A percentile compares a stretch with the other conserved stretches of the same genome.
These are phyloP conservation scores for Hanseniaspora uvarum DNA, from an alignment of 1,139 yeast genomes.

Conservation along the genomic window DNA sequence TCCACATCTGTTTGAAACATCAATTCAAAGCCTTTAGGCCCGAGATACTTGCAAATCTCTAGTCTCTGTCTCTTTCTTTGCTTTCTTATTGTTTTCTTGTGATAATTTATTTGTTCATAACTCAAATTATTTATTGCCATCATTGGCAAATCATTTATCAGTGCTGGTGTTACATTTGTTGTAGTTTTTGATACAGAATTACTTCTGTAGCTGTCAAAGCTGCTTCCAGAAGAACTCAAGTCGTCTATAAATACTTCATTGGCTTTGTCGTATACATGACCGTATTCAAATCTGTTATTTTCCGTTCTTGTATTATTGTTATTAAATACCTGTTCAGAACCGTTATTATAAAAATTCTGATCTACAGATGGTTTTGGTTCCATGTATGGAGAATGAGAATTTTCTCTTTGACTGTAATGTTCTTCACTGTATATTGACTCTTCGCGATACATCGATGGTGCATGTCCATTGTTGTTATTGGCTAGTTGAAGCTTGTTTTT, in stretches of 20 bases:
- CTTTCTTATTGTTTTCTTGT: constrained; percentile 6
- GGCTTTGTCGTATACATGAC: not conserved
- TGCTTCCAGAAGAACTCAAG: not conserved
- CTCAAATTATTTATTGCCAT: not conserved
- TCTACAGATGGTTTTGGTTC: not conserved
- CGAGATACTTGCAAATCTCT: constrained; percentile 15
- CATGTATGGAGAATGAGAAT: not conserved
- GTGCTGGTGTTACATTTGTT: not conserved
- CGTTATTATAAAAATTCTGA: not conserved
- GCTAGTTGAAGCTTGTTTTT: not conserved
- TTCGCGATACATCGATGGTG: not conserved
- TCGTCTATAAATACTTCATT: not conserved
- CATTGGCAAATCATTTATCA: not conserved
- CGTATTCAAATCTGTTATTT: not conserved
- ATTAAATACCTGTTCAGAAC: not conserved
- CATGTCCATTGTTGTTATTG: not conserved
- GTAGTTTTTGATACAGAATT: not conserved
- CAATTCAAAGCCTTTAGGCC: constrained; percentile 14
- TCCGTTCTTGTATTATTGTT: not conserved
- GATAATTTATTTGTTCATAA: not conserved
- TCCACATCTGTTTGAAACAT: constrained; percentile 16
- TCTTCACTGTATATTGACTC: not conserved
- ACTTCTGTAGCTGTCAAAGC: not conserved
- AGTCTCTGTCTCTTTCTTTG: constrained; percentile 10
- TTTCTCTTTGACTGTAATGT: not conserved